Evolutionary conservation across 306 rosid genomes (phyloP), one percentile per base, ranked within the genome.

Genomic region (Cicer yamashitae): DNA sequence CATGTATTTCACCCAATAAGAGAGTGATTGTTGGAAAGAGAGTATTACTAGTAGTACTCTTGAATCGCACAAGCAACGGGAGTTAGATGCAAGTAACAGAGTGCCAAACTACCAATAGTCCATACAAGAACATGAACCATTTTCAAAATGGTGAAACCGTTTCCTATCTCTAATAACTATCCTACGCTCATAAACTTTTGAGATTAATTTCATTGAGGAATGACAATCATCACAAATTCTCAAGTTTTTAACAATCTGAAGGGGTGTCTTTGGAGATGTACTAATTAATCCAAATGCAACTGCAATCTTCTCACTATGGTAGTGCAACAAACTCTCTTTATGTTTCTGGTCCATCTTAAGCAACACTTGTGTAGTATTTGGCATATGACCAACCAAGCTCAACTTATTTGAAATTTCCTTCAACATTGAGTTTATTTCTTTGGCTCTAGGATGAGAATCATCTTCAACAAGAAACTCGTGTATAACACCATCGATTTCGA

Each of bases 301-400:
- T 34, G 97, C 96, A 70, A 93, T 89, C 89, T 89, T 93, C 87
- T 91, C 97, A 72, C 98, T 91, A 46, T 91, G 93, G 70, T 79
- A 82, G 44, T 88, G 88, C 71, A 93, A 77, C 47, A 79, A 62
- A 61, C 72, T 79, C 37, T 83, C 88, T 72, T 87, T 93, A 13
- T 81, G 87, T 81, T 84, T 78, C 72, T 85, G 89, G 79, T 81
- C 91, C 66, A 86, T 52, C 51, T 89, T 87, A 77, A 89, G 93
- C 79, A 91, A 89, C 52, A 93, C 89, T 80, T 82, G 86, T 62
- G 88, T 67, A 54, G 90, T 86, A 51, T 79, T 71, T 52, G 91
- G 96, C 77, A 20, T 71, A 74, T 89, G 82, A 52, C 88, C 89
- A 67, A 77, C 84, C 56, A 76, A 74, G 54, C 79, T 81, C 79